Evolutionary conservation across 495 filamentous ascomycete species (phyloP).

Genomic region (Hypomontagnella submonticulosa): DNA sequence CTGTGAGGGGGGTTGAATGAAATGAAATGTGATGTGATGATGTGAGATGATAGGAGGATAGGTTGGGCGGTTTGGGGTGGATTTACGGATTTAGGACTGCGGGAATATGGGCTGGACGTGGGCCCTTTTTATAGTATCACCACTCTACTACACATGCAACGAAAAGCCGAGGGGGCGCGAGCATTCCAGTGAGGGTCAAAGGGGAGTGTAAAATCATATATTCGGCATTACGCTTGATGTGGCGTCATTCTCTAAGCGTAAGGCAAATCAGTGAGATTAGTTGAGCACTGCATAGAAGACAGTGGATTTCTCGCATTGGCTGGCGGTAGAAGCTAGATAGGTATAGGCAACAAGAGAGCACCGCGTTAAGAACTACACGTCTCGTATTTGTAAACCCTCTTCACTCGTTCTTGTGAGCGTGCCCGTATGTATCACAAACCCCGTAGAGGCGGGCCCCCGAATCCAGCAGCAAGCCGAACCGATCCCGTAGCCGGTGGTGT

Average conservation of each 20-base stretch:
- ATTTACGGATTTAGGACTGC: too few species aligned
- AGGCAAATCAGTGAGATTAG: not conserved
- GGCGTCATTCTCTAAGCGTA: constrained; percentile 10
- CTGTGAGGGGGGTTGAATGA: constrained; percentile 45
- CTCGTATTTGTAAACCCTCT: not conserved
- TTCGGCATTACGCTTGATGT: not conserved
- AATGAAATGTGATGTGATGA: constrained; percentile 42
- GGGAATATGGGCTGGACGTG: too few species aligned
- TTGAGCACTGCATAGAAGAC: not conserved
- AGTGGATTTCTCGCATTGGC: constrained; percentile 28
- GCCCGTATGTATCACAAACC: constrained; percentile 4
- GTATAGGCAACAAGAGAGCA: constrained; percentile 11
- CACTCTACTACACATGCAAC: too few species aligned
- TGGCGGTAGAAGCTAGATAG: not conserved
- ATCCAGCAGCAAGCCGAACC: constrained; percentile 35
- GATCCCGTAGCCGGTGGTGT: constrained; percentile 16
- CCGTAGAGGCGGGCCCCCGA: constrained; percentile 32
- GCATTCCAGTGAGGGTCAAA: not conserved
- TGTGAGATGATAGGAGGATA: not conserved
- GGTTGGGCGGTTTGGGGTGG: not conserved
- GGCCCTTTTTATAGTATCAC: too few species aligned
- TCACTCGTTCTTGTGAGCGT: not conserved
- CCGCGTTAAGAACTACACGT: not conserved
- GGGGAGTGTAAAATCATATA: not conserved
- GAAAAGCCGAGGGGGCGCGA: not conserved